These are phyloP conservation scores for Chlorella vulgaris DNA, from an alignment of 139 green algal species.

Conservation along the genomic window DNA sequence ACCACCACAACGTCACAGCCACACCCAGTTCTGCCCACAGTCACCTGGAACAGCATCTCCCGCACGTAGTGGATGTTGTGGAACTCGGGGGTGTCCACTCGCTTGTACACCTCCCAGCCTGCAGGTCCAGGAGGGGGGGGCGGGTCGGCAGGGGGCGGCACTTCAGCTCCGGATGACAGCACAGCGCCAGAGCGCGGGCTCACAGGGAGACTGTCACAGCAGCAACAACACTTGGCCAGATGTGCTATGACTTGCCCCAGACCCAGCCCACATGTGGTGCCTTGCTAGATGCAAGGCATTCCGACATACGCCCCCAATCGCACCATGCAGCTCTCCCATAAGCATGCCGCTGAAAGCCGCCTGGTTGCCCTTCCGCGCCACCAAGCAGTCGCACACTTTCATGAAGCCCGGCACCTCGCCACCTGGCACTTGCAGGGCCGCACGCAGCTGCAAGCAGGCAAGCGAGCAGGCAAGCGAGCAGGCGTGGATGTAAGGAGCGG, in stretches of 20 bases:
- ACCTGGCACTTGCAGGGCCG: constrained; percentile 18
- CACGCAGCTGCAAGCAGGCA: neutral
- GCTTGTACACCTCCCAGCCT: constrained; percentile 46
- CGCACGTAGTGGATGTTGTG: constrained; percentile 51
- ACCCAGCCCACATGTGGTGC: too few relatives aligned
- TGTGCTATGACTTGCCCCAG: too few relatives aligned
- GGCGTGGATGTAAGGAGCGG: neutral
- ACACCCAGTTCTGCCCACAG: neutral
- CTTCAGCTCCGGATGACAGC: neutral
- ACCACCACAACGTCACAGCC: constrained; percentile 26
- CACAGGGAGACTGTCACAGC: too few relatives aligned
- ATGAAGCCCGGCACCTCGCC: constrained; percentile 40
- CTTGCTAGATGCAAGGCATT: too few relatives aligned
- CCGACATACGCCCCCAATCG: neutral
- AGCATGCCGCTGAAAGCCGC: constrained; percentile 35
- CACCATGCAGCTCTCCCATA: constrained; percentile 44
- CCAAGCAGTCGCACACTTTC: constrained; percentile 28
- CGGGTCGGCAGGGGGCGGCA: neutral
- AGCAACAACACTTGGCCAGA: too few relatives aligned
- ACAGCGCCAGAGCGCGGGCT: neutral
- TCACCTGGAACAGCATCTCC: constrained; percentile 49
- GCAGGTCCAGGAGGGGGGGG: neutral
- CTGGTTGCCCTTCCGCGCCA: neutral
- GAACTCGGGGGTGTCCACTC: constrained; percentile 31
- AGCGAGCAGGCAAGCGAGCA: too few relatives aligned